Evolutionary conservation across 2,329 filamentous ascomycete species (phyloP).

Genomic region (Dactylellina sp.): DNA sequence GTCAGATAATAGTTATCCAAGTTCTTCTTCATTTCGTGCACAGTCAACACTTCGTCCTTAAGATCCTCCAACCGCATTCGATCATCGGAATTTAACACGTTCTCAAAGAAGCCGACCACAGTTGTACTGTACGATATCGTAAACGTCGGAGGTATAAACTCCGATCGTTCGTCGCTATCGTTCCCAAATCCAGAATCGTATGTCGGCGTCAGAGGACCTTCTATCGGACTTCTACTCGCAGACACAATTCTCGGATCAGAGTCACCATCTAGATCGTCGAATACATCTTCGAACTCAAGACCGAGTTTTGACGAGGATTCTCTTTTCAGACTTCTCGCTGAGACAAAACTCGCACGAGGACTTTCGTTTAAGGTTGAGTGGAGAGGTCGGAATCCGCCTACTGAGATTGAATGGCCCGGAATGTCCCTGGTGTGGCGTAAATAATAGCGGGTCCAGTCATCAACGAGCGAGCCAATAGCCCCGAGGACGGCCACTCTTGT

Average conservation of each 20-base stretch:
- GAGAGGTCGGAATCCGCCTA: slow-evolving; percentile 49
- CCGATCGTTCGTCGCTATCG: slow-evolving; percentile 32
- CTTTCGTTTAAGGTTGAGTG: slow-evolving; percentile 45
- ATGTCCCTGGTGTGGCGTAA: slow-evolving; percentile 52
- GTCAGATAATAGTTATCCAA: slow-evolving; percentile 59
- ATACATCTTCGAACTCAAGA: slow-evolving; percentile 54
- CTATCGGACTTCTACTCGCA: slow-evolving; percentile 42
- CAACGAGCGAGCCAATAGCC: slow-evolving; percentile 47
- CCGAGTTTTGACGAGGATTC: slow-evolving; percentile 50
- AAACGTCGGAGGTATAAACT: slow-evolving; percentile 53
- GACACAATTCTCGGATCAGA: slow-evolving; percentile 49
- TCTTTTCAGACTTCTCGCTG: slow-evolving; percentile 31
- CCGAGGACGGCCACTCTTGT: slow-evolving; percentile 39
- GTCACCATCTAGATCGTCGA: slow-evolving; percentile 51
- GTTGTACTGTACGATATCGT: slow-evolving; percentile 50
- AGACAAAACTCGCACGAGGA: slow-evolving; percentile 44
- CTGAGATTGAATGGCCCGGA: slow-evolving; percentile 15
- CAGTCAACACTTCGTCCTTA: slow-evolving; percentile 58
- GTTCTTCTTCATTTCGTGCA: slow-evolving; percentile 60
- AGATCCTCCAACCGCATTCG: slow-evolving; percentile 48
- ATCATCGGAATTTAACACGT: slow-evolving; percentile 38
- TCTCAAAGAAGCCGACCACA: slow-evolving; percentile 40
- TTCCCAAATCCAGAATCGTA: slow-evolving; percentile 45
- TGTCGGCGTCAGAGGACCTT: slow-evolving; percentile 44
- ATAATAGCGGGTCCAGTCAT: slow-evolving; percentile 55